A percentile compares a stretch with the other conserved stretches of the same genome.
phyloP scores from a whole-genome alignment of 805 yeast genomes.

The Candida multigemmis region DNA sequence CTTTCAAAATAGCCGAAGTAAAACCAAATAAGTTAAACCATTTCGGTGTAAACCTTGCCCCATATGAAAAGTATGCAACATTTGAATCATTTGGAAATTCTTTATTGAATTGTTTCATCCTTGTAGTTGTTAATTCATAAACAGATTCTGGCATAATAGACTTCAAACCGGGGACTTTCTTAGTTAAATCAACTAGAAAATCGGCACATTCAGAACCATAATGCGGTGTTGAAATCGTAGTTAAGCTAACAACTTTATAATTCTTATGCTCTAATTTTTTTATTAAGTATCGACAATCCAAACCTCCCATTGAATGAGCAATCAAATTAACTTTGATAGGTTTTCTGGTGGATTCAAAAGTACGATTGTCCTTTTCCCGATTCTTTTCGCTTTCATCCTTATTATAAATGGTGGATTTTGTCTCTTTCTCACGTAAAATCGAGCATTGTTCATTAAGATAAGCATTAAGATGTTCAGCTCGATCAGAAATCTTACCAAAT shows the following conservation, averaged over 20 bases:
- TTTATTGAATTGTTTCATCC: slow-evolving; percentile 46
- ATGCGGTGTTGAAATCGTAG: slow-evolving; percentile 87
- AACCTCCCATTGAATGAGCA: slow-evolving; percentile 94
- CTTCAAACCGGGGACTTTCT: slow-evolving; percentile 8
- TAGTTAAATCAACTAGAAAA: slow-evolving; percentile 34
- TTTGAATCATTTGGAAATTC: slow-evolving; percentile 43
- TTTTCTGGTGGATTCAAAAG: too few species aligned
- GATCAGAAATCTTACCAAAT: slow-evolving; percentile 60
- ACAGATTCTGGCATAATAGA: slow-evolving; percentile 28
- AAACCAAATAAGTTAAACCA: slow-evolving; percentile 53
- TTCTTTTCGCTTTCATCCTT: slow-evolving; percentile 2
- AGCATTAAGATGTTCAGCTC: slow-evolving; percentile 51
- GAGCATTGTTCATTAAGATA: slow-evolving; percentile 32
- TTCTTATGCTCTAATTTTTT: slow-evolving; percentile 34
- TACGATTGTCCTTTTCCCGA: background rate
- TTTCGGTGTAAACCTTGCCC: slow-evolving; percentile 60
- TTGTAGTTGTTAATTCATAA: slow-evolving; percentile 55
- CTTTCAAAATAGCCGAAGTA: slow-evolving; percentile 56
- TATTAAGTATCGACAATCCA: slow-evolving; percentile 73
- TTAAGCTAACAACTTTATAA: slow-evolving; percentile 60
- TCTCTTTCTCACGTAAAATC: slow-evolving; percentile 7
- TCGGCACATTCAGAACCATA: slow-evolving; percentile 82
- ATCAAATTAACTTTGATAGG: slow-evolving; percentile 57
- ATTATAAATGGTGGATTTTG: slow-evolving; percentile 5
- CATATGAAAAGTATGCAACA: slow-evolving; percentile 76